A percentile compares a stretch with the other conserved stretches of the same genome.
Evolutionary conservation across 257 asterid species (phyloP).

Genomic region (Solanum pennellii): DNA sequence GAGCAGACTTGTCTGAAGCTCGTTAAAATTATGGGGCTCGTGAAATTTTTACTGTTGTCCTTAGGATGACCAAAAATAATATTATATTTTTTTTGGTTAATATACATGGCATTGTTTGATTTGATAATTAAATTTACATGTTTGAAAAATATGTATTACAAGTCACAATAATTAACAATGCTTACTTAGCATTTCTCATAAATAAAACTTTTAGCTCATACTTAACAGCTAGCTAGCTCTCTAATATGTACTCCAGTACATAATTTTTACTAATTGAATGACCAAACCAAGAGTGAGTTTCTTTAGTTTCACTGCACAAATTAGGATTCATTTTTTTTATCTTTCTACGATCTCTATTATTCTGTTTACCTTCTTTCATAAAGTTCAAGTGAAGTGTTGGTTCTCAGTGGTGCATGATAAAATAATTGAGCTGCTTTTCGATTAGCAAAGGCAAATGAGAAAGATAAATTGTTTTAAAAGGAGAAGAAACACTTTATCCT

Average conservation of each 20-base stretch:
- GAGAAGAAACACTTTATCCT: background rate
- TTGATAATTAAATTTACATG: background rate
- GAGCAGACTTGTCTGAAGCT: background rate
- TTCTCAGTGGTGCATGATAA: background rate
- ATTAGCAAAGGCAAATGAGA: background rate
- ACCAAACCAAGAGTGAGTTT: background rate
- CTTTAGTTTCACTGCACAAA: background rate
- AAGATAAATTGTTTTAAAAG: background rate
- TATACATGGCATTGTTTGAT: too few species aligned
- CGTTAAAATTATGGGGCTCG: background rate
- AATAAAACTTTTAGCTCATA: too few species aligned
- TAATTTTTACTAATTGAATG: background rate
- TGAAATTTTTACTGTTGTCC: background rate
- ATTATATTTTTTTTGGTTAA: too few species aligned
- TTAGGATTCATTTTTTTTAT: background rate
- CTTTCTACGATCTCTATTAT: background rate
- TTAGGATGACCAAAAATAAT: background rate
- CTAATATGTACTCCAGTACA: too few species aligned
- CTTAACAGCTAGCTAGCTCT: background rate
- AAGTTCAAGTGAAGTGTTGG: background rate
- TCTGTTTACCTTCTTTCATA: background rate
- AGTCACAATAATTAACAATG: too few species aligned
- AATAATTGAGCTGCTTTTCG: background rate
- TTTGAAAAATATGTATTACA: too few species aligned
- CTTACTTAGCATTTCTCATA: too few species aligned